A percentile compares a stretch with the other conserved stretches of the same genome.
Conservation (phyloP, 805 yeast genomes). For the Pichia eremophila region DNA sequence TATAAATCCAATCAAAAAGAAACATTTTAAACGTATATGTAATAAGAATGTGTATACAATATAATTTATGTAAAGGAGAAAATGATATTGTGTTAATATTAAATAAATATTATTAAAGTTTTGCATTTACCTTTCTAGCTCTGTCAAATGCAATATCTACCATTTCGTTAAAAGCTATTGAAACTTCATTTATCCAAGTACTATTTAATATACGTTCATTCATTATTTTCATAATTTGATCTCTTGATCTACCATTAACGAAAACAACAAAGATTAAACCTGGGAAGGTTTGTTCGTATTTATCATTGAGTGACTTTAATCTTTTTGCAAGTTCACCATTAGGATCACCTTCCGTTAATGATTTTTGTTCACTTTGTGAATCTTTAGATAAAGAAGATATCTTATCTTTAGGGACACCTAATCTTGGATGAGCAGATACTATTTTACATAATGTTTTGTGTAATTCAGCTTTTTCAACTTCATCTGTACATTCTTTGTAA, state of each 20-base stretch:
- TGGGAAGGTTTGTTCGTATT: constrained; percentile 38
- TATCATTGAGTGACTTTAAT: constrained; percentile 44
- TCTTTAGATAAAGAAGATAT: constrained; percentile 42
- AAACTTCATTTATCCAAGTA: constrained; percentile 47
- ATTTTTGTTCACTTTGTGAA: constrained; percentile 63
- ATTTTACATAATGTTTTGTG: constrained; percentile 32
- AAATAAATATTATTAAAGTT: constrained; percentile 1
- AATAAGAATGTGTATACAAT: no score
- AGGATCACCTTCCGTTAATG: constrained; percentile 34
- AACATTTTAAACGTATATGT: no score
- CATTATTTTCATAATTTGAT: constrained; percentile 58
- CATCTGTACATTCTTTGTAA: constrained; percentile 1
- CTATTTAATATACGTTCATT: constrained; percentile 42
- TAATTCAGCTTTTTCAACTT: not conserved
- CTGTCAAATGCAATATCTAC: constrained; percentile 85
- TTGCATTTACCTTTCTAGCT: constrained; percentile 41
- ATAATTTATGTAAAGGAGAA: no score
- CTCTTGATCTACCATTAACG: constrained; percentile 73
- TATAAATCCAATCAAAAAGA: not conserved
- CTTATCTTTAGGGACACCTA: constrained; percentile 49
- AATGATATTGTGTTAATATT: no score
- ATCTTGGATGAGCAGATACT: constrained; percentile 85
- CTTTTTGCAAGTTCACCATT: constrained; percentile 40
- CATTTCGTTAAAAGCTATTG: constrained; percentile 76
- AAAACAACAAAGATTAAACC: constrained; percentile 81